A percentile compares a stretch with the other conserved stretches of the same genome.
phyloP scores from a whole-genome alignment of 805 yeast genomes.

The Ogataea degrootiae region DNA sequence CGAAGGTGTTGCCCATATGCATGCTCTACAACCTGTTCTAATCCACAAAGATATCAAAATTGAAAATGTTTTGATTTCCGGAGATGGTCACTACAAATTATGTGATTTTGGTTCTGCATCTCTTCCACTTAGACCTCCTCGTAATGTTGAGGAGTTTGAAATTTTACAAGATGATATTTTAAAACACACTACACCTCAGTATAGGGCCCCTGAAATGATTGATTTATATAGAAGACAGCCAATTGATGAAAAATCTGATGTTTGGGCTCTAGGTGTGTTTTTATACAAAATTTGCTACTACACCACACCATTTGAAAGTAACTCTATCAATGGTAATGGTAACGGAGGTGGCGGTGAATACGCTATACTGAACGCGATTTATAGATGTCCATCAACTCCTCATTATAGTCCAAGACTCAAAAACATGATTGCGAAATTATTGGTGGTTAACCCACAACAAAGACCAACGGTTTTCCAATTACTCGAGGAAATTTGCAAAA shows the following conservation, averaged over 20 bases:
- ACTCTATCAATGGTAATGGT: constrained; percentile 31
- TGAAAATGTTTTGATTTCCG: constrained; percentile 69
- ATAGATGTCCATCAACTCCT: constrained; percentile 51
- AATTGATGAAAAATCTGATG: constrained; percentile 76
- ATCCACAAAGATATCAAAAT: constrained; percentile 79
- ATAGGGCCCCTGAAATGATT: constrained; percentile 81
- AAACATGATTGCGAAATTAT: constrained; percentile 54
- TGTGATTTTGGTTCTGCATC: constrained; percentile 85
- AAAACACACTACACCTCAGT: constrained; percentile 82
- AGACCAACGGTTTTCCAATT: constrained; percentile 74
- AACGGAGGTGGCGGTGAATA: constrained; percentile 46
- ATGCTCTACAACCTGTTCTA: constrained; percentile 64
- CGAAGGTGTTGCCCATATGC: constrained; percentile 75
- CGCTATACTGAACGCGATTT: constrained; percentile 56
- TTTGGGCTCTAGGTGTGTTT: constrained; percentile 82
- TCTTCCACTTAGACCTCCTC: constrained; percentile 58
- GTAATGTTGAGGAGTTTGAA: constrained; percentile 53
- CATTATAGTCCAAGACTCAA: constrained; percentile 57
- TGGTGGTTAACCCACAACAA: constrained; percentile 61
- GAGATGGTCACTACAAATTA: constrained; percentile 54
- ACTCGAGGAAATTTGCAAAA: constrained; percentile 59
- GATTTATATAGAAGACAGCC: constrained; percentile 65
- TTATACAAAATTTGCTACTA: constrained; percentile 74
- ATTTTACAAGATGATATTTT: constrained; percentile 62
- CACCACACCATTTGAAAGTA: constrained; percentile 74